Evolutionary conservation across 129 eudicot species (phyloP).

Genomic region (Erigeron canadensis): DNA sequence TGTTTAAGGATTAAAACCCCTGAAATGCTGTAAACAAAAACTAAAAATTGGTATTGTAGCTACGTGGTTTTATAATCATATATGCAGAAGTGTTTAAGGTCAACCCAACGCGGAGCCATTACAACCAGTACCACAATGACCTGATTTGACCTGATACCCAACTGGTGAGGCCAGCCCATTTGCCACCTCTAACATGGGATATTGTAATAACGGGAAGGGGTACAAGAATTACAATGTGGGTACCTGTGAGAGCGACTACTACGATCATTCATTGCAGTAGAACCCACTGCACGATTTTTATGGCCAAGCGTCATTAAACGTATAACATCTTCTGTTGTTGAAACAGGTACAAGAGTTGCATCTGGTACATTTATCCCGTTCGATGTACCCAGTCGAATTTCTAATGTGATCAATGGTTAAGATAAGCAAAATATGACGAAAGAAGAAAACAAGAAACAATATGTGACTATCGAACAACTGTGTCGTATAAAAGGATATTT

Average conservation of each 20-base stretch:
- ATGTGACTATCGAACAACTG: background rate
- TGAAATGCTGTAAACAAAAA: too few species aligned
- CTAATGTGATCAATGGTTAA: constrained; percentile 67
- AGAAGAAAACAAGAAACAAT: background rate
- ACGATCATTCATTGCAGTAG: constrained; percentile 81
- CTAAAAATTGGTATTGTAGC: background rate
- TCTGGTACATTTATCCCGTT: constrained; percentile 87
- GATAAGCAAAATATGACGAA: constrained; percentile 17
- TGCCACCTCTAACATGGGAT: background rate
- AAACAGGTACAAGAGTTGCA: constrained; percentile 67
- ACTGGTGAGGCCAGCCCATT: background rate
- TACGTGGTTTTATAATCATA: background rate
- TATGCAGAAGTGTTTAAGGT: background rate
- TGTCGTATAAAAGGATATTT: constrained; percentile 56
- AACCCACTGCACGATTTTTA: constrained; percentile 82
- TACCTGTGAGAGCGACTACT: constrained; percentile 97
- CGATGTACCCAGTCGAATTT: constrained; percentile 65
- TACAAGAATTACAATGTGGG: constrained; percentile 15
- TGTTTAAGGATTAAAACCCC: background rate
- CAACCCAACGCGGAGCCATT: background rate
- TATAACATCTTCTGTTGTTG: constrained; percentile 71
- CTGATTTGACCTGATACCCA: background rate
- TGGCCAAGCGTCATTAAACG: constrained; percentile 72
- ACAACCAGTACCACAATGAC: background rate
- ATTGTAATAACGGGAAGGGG: background rate